phyloP scores from a whole-genome alignment of 177 flowering plant genomes.

The Tripterygium wilfordii region DNA sequence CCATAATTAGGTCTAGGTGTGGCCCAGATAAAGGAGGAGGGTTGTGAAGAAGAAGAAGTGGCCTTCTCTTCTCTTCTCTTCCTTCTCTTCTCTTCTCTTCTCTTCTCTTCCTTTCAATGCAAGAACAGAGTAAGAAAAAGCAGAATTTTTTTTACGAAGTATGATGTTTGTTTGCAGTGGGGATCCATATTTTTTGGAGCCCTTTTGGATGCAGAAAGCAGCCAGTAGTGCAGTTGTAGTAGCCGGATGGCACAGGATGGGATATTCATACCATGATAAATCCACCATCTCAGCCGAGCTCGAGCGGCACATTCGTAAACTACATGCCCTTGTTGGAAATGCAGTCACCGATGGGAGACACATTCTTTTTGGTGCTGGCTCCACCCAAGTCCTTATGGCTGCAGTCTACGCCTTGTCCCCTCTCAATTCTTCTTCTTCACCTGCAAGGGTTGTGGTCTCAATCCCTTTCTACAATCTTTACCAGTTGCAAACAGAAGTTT shows the following conservation, averaged over 20 bases:
- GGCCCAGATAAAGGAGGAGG: no score
- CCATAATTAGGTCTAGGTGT: no score
- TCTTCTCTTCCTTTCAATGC: not conserved
- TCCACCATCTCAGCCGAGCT: slow-evolving; percentile 9
- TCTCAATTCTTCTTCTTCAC: not conserved
- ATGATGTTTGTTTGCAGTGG: slow-evolving; percentile 30
- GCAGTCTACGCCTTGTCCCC: slow-evolving; percentile 20
- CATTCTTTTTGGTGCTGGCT: slow-evolving; percentile 22
- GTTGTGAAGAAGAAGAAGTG: no score
- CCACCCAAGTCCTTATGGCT: slow-evolving; percentile 22
- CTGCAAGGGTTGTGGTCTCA: slow-evolving; percentile 16
- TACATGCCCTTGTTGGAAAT: slow-evolving; percentile 21
- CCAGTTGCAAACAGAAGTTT: slow-evolving; percentile 8
- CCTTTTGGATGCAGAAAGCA: slow-evolving; percentile 51
- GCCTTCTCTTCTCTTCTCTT: not conserved
- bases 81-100: not conserved
- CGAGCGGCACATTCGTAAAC: slow-evolving; percentile 12
- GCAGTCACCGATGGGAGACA: slow-evolving; percentile 17
- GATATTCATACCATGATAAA: slow-evolving; percentile 6
- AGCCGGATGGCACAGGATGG: slow-evolving; percentile 61
- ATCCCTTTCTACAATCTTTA: slow-evolving; percentile 20
- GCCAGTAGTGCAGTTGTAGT: slow-evolving; percentile 42
- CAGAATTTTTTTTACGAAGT: not conserved
- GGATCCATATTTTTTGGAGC: slow-evolving; percentile 54
- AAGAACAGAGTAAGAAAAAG: not conserved